Evolutionary conservation across 75 land plant genomes (phyloP).

Genomic region (Sequoiadendron giganteum): DNA sequence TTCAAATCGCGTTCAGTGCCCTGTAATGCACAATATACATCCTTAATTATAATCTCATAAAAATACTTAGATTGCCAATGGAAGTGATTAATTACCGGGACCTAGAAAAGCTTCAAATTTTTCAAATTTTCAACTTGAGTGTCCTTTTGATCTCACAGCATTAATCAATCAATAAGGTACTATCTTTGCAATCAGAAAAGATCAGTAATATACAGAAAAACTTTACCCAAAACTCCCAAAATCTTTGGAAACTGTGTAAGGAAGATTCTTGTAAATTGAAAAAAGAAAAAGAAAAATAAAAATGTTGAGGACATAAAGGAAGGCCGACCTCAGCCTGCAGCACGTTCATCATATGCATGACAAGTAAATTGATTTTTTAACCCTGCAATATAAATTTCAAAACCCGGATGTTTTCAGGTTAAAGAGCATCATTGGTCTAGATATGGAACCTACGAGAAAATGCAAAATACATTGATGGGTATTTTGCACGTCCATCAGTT

Average conservation of each 20-base stretch:
- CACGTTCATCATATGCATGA: background rate
- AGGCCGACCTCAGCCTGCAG: background rate
- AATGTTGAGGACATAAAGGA: background rate
- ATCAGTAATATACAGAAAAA: too few relatives aligned
- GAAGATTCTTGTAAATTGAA: background rate
- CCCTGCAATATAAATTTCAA: background rate
- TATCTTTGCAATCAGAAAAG: too few relatives aligned
- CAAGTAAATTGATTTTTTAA: background rate
- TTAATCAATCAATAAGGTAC: too few relatives aligned
- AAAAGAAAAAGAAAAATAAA: background rate
- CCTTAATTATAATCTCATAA: too few relatives aligned
- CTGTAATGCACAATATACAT: too few relatives aligned
- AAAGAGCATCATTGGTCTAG: background rate
- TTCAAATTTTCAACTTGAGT: too few relatives aligned
- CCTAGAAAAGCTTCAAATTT: too few relatives aligned
- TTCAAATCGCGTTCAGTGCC: too few relatives aligned
- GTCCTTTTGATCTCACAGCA: too few relatives aligned
- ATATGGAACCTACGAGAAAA: conserved; percentile 2
- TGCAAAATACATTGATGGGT: background rate
- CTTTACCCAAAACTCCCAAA: too few relatives aligned
- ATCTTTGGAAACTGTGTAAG: background rate
- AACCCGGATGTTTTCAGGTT: background rate
- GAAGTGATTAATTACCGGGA: too few relatives aligned
- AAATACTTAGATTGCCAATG: too few relatives aligned
- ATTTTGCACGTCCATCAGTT: background rate